Base-by-base conservation (phyloP, 148 eudicot genomes). In the Nepenthes gracilis region DNA sequence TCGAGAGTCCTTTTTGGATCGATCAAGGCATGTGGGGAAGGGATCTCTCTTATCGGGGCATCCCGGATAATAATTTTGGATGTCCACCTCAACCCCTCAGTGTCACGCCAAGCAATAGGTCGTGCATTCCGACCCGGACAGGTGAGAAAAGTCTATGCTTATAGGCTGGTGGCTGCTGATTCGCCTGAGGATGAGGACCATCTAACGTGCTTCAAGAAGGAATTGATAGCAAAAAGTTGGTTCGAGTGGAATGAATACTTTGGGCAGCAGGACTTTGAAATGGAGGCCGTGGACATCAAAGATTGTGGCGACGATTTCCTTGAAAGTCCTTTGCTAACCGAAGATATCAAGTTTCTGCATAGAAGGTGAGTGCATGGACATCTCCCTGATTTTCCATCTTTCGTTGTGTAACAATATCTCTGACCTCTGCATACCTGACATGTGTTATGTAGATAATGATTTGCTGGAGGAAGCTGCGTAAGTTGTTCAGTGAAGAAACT, bases 111-210 rank as follows among this genome's bases (percentile, higher is more conserved):
- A 77, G 98, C 98, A 34, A 75, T 92, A 48, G 98, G 98, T 4
- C 93, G 96, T 35, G 98, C 98, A 11, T 92, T 88, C 66, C 77
- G 96, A 50, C 98, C 98, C 6, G 94, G 96, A 35, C 98, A 92
- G 69, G 75, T 35, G 63, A 85, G 74, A 75, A 92, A 85, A 64
- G 96, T 92, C 1, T 80, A 65, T 53, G 62, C 77, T 0, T 92
- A 92, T 40, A 59, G 96, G 54, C 66, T 92, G 70, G 83, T 92
- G 38, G 93, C 96, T 58, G 78, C 96, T 1, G 84, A 77, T 8
- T 78, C 98, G 0, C 94, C 87, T 0, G 98, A 92, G 70, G 86
- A 83, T 69, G 86, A 83, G 43, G 98, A 92, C 70, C 96, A 92
- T 54, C 56, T 62, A 1, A 77, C 82, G 2, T 92, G 94, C 66